Evolutionary conservation across 2,329 filamentous ascomycete genomes (phyloP).

Genomic region (Chalaropsis ovoidea): DNA sequence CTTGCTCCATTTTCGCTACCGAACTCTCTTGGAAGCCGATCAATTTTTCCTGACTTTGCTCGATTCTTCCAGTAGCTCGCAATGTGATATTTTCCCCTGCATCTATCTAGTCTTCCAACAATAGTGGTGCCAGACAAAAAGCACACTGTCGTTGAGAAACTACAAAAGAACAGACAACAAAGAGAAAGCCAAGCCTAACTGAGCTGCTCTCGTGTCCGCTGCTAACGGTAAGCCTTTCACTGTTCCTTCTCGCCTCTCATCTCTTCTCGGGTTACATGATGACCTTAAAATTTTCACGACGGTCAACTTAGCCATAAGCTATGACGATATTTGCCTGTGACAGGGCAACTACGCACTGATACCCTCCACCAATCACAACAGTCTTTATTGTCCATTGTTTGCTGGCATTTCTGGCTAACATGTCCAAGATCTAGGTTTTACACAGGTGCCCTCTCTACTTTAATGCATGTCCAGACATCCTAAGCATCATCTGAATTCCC

Average conservation of each 20-base stretch:
- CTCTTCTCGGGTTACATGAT: constrained; percentile 29
- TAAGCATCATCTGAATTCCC: no score
- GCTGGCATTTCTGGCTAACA: constrained; percentile 14
- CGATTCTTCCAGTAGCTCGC: background rate
- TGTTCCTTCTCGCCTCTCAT: background rate
- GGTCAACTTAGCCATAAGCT: constrained; percentile 41
- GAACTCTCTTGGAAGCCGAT: background rate
- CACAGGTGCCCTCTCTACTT: no score
- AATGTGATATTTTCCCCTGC: no score
- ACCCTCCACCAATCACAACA: constrained; percentile 7
- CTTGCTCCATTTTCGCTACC: background rate
- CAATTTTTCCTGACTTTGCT: constrained; percentile 1
- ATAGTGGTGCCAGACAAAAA: no score
- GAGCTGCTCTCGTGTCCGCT: background rate
- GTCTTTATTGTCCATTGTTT: background rate
- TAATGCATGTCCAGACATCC: no score
- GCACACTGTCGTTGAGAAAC: no score
- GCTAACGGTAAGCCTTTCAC: constrained; percentile 19
- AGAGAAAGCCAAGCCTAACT: background rate
- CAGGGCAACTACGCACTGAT: constrained; percentile 33
- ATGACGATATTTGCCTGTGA: constrained; percentile 40
- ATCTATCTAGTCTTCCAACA: no score
- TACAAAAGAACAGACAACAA: background rate
- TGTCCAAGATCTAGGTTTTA: constrained; percentile 8
- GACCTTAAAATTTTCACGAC: constrained; percentile 40